Evolutionary conservation across 2,329 filamentous ascomycete species (phyloP), one percentile per base, ranked within the genome.

Genomic region (Polytolypa hystricis): DNA sequence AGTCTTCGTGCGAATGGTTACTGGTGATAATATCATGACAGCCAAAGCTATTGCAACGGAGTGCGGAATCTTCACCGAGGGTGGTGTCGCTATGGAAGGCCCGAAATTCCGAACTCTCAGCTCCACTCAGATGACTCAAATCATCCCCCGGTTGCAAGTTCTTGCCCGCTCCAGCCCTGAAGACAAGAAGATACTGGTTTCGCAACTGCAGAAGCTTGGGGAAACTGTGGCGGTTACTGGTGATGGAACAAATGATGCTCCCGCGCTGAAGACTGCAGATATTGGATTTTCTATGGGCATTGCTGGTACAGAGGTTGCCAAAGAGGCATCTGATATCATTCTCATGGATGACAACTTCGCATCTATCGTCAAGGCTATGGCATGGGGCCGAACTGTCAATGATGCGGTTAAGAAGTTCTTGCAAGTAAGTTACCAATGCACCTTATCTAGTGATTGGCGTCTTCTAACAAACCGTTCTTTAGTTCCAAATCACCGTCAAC

Each of bases 1-100:
- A 38, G 79, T 85, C 11, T 69, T 76, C 37, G 78, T 83, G 32
- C 77, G 79, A 47, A 82, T 83, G 78, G 79, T 83, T 31, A 83
- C 79, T n/a, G 50, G 76, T 45, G 79, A 84, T 57, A 84, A 84
- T 49, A 62, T 83, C 41, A 66, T 75, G 19, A 86, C 81, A 11
- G 81, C 79, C 5, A 75, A 73, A 35, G 81, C 81, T 4, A 86
- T 86, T 47, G 80, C 81, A 2, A 67, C 65, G 12, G 77, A 84
- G 37, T 86, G 81, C 44, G 81, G 81, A 31, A 83, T 85, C 55
- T 69, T 69, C 11, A 68, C 63, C 3, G 54, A 62, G 29, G 71
- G 71, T 30, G 77, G 71, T 5, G 58, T 78, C 40, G 72, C 77
- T 33, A 79, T 83, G 75, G 77, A 82, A 58, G 79, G 78, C 0